A percentile compares a stretch with the other conserved stretches of the same genome.
Evolutionary conservation across 164 flowering plant genomes (phyloP).

Genomic region (Dillenia suffruticosa): DNA sequence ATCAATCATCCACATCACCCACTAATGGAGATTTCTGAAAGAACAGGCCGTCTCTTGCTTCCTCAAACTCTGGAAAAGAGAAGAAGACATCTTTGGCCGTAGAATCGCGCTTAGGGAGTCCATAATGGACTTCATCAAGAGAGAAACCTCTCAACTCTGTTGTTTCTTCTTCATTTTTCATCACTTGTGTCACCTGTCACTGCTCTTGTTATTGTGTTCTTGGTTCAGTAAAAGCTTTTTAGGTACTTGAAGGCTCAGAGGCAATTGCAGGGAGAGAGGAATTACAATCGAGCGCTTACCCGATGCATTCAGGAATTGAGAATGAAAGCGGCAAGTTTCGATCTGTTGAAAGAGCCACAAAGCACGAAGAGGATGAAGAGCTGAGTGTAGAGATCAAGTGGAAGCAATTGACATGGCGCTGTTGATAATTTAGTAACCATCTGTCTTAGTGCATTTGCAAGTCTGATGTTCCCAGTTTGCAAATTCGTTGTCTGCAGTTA

Average conservation of each 20-base stretch:
- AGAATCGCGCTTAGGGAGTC: background rate
- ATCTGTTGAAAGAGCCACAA: background rate
- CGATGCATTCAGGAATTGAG: background rate
- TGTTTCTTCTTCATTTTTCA: background rate
- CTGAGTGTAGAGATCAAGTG: background rate
- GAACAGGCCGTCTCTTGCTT: background rate
- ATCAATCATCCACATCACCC: background rate
- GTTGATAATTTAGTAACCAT: background rate
- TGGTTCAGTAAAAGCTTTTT: background rate
- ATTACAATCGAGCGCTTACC: background rate
- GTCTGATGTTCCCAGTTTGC: background rate
- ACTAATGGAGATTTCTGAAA: background rate
- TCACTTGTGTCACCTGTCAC: background rate
- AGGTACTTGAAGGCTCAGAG: background rate
- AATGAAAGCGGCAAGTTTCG: background rate
- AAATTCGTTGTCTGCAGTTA: background rate
- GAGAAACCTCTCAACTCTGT: background rate
- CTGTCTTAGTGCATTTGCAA: background rate
- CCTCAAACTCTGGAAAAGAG: background rate
- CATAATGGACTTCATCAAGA: background rate
- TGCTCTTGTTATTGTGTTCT: background rate
- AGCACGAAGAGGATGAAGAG: background rate
- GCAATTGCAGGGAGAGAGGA: background rate
- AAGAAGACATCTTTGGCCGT: background rate
- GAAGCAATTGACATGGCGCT: background rate